Evolutionary conservation across 2,329 filamentous ascomycete species (phyloP), one percentile per base, ranked within the genome.

Genomic region (Epichloe gansuensis): DNA sequence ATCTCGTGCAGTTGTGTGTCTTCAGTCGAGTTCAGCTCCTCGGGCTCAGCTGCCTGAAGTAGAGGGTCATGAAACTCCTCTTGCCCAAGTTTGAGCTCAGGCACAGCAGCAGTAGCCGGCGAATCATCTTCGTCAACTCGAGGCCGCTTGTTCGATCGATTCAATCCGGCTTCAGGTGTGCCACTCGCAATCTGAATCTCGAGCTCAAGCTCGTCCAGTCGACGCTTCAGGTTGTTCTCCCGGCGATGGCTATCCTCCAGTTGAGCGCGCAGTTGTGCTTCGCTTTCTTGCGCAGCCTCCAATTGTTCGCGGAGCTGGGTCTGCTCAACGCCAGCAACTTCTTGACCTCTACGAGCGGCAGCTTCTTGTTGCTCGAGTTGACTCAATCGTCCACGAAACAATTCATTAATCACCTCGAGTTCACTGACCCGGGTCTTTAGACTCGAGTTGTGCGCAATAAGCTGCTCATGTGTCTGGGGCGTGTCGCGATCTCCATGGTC

Each of bases 371-470:
- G 80, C 65, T 94, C 88, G 12, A 93, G 75, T 64, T 93, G 86
- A 77, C 65, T 82, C 68, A 96, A 82, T 11, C 85, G 80, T 39
- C 84, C 84, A 49, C 84, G 77, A 67, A 89, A 90, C 45, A 91
- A 74, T 63, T 87, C 86, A 62, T 91, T 96, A 73, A 98, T 96
- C 50, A 98, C 80, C 66, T 98, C 93, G 25, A 98, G 78, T 68
- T 98, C 93, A 60, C 85, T 93, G 37, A 98, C 91, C 43, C 93
- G 84, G 0, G 93, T 98, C 72, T 94, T 95, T n/a, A 97, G 76
- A 49, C 83, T 85, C 5, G 87, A 87, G 67, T 95, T 95, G 56
- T 85, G 81, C 2, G 85, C 84, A 50, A 89, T 74, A 25, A 95
- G 78, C 55, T 87, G 83, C 63, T 95, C 88, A 66, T 88, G 89